These are phyloP conservation scores for Plasmopara halstedii DNA, from an alignment of 352 stramenopile species.

Conservation along the genomic window DNA sequence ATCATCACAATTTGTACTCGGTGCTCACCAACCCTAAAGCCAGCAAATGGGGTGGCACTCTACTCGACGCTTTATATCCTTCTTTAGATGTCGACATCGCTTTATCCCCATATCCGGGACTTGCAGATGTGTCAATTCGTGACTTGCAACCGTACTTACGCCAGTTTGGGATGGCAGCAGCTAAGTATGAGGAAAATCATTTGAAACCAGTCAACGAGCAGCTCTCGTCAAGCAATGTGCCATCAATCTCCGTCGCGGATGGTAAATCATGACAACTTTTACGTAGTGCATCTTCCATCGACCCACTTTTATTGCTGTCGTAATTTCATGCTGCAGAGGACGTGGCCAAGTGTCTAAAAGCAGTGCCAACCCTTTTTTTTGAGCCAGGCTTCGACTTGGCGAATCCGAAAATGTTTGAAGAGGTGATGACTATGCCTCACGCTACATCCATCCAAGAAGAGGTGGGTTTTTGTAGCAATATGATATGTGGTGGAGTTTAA, in stretches of 20 bases:
- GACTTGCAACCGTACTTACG: slow-evolving; percentile 79
- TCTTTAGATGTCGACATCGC: slow-evolving; percentile 58
- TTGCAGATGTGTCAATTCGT: slow-evolving; percentile 44
- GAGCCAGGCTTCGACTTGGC: slow-evolving; percentile 68
- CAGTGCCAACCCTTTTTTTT: slow-evolving; percentile 79
- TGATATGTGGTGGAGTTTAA: not conserved
- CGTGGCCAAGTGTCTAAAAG: slow-evolving; percentile 65
- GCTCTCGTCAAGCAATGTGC: slow-evolving; percentile 77
- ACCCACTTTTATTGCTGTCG: not conserved
- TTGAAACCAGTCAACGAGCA: slow-evolving; percentile 68
- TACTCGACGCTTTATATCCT: slow-evolving; percentile 72
- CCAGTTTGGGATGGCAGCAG: slow-evolving; percentile 54
- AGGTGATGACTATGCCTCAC: slow-evolving; percentile 67
- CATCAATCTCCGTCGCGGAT: slow-evolving; percentile 69
- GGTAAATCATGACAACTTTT: no score
- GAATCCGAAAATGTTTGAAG: slow-evolving; percentile 67
- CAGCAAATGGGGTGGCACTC: slow-evolving; percentile 51
- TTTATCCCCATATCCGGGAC: slow-evolving; percentile 56
- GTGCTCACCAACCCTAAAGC: slow-evolving; percentile 77
- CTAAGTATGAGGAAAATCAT: slow-evolving; percentile 73
- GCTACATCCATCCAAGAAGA: slow-evolving; percentile 57
- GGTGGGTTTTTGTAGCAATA: slow-evolving; percentile 23
- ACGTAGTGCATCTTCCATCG: not conserved
- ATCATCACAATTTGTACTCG: slow-evolving; percentile 79
- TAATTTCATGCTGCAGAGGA: slow-evolving; percentile 42